Evolutionary conservation across 345 rosid genomes (phyloP), one percentile per base, ranked within the genome.

Genomic region (Eucalyptus regnans): DNA sequence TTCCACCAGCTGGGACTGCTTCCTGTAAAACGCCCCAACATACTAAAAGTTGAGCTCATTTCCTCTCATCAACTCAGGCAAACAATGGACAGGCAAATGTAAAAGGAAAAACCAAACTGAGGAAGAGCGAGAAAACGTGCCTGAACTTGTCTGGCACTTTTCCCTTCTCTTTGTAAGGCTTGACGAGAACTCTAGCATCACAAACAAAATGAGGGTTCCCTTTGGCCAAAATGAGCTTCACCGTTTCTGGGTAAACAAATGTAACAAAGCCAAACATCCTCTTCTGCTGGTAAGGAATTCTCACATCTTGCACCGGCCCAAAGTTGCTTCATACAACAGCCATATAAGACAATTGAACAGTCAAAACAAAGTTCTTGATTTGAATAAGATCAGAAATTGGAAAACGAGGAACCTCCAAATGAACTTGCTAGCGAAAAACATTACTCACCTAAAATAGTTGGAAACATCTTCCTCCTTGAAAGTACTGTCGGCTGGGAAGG

Each of bases 301-400:
- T 95, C 92, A 97, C 99, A 92, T 97, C 99, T 94, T 97, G 99
- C 80, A 97, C 99, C n/a, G 98, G 98, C 89, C 99, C 99, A 89
- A 94, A 96, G 62, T 91, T 94, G 88, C 98, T 95, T 88, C 66
- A 91, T 33, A 68, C 91, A 12, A 89, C 58, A 37, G 41, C 91
- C 54, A 56, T 88, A 14, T 8, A 16, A 87, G 79, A 48, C 7
- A 87, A 20, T 20, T 2, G 22, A 87, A 37, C 18, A 56, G 48
- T 18, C 5, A 58, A 62, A 56, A 88, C 84, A 29, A 46, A 87
- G 29, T 20, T 76, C 48, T 76, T 41, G 84, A 76, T 11, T 23
- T 76, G 84, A 11, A 41, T 18, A 76, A 37, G 46, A 37, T 20
- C 23, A 76, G 83, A 76, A 37, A 76, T 46, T 27, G 8, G 46